Base-by-base conservation (phyloP, 805 yeast genomes). In the Myxozyma vanderwaltii region DNA sequence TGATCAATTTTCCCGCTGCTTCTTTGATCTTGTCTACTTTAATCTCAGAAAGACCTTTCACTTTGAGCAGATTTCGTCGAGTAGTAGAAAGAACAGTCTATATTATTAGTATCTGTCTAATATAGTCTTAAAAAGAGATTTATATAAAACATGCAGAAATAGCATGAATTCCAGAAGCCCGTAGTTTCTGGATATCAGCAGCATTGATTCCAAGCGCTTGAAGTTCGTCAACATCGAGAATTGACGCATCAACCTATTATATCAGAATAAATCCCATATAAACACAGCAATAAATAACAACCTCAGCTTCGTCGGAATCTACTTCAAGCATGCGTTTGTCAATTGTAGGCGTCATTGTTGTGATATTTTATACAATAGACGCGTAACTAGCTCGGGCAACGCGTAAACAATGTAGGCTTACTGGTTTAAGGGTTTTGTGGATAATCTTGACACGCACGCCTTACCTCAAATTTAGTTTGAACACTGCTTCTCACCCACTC, bases 21-120 rank as follows among this genome's bases (percentile, higher is more conserved):
- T 80, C 86, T 64, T 86, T 85, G 65, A 88, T 82, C 69, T 85
- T 85, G 45, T 87, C 92, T 2, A 89, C 91, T 69, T 88, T 87
- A 19, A 85, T 84, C 70, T 87, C 92, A 66, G 88, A 82, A 35
- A 87, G 75, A 1, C 92, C 92, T 69, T 84, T 86, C 19, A 87
- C 86, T 55, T 82, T 80, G 51, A 84, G 75, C 49, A 88, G 67
- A 47, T 84, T 83, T 63, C 88, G 78, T 70, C 87, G 82, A 4
- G 91, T 82, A 0, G 88, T 84, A 19, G 85, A 79, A 17, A 81
- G 68, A 1, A 80, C 82, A 2, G 84, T 76, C 82, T 80, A 33
- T 10, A 39, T n/a, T 43, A 31, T 29, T 17, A 31, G n/a, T n/a
- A n/a, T n/a, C n/a, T n/a, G n/a, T n/a, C n/a, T n/a, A n/a, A n/a